Base-by-base conservation (phyloP, 2,329 filamentous ascomycete species). In the Aspergillus sergii region DNA sequence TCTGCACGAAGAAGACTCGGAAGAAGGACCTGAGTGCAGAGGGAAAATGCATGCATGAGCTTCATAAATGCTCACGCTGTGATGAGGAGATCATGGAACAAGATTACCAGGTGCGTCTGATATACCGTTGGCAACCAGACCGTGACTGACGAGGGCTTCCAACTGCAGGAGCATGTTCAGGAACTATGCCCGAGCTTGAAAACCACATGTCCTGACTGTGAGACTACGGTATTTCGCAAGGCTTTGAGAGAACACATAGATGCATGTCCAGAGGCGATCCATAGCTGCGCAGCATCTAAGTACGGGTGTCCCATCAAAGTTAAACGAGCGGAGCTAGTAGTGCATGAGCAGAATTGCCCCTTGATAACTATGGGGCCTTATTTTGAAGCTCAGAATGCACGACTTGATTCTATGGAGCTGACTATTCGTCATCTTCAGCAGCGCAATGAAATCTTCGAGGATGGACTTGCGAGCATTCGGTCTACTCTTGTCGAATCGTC, bases 11-110 rank as follows among this genome's bases (percentile, higher is more conserved):
- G 64, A 78, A 80, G 56, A 82, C 85, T n/a, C 81, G 80, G 50
- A 82, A 85, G 69, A 88, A 85, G 72, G 82, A 88, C 71, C 74
- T 82, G n/a, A 77, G 82, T 46, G 76, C 80, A 62, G 83, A 78
- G 39, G 60, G 66, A 6, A 73, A 80, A 28, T 89, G 86, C 71
- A 76, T 86, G 67, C 86, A 89, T 72, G 80, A 77, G 60, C 77
- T 80, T 10, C 79, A 83, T 51, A 80, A 75, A 65, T 89, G 86
- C 68, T 76, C 83, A 16, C 77, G 82, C 60, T 89, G 86, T 66
- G 79, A 81, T 34, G 79, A 82, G 57, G 78, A 80, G 39, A 77
- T 88, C 68, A 83, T 85, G 75, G 82, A 86, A 71, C 81, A 81
- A 62, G 81, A 87, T 60, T 79, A 86, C 34, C 82, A 86, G 73